Evolutionary conservation across 805 yeast genomes (phyloP), one percentile per base, ranked within the genome.

Genomic region (Schwanniomyces polymorphus): DNA sequence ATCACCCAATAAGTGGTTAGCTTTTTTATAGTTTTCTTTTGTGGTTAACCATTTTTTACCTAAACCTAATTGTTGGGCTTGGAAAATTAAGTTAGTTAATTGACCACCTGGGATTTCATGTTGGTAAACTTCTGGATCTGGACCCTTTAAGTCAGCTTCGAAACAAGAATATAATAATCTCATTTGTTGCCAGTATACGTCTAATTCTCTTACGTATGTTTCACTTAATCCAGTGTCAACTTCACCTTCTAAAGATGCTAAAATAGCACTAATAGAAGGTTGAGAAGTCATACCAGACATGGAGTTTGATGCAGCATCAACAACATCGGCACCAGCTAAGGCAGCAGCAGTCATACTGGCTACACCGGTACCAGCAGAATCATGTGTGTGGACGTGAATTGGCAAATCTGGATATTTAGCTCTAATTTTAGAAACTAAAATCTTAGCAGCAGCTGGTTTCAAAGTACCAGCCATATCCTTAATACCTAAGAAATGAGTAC

Each of bases 61-160:
- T 55, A 94, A 80, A 51, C 99, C 99, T 63, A 94, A 90, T 75
- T 95, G 98, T 74, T 90, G 97, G 49, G 99, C 99, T 78, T 94
- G 99, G 95, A 94, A 94, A 59, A 95, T 74, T 74, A 94, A 78
- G 79, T 94, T 94, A 54, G 99, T 94, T 72, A 94, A 84, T 76
- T 94, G 99, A 55, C 99, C 99, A 78, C 99, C 99, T 49, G 99
- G 99, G 58, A 94, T 94, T 80, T 94, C 99, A 75, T 94, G 99
- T 60, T 85, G 84, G 74, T 94, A 94, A 48, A 94, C 99, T 72
- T 94, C 99, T 60, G 99, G 98, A 74, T 94, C 99, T 50, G 99
- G 98, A 48, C 99, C 99, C 81, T 94, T 94, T 70, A 94, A 82
- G 65, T 94, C 97, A 46, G 99, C 97, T 74, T 91, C 99, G 72